phyloP scores from a whole-genome alignment of 305 asterid species.

The Fraxinus ornus region DNA sequence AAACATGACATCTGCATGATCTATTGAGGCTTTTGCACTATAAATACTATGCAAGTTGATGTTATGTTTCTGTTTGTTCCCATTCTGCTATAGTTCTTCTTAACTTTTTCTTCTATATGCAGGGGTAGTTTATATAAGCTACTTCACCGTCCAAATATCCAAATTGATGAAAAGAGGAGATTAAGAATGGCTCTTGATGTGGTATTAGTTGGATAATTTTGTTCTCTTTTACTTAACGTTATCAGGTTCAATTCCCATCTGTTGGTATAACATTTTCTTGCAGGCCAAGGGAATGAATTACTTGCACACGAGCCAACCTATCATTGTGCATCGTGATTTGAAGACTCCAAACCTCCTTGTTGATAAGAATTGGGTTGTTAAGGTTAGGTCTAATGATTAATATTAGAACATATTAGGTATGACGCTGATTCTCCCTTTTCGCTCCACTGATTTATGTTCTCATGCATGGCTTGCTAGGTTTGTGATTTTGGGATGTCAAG shows the following conservation, averaged over 20 bases:
- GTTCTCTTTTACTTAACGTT: conserved; percentile 19
- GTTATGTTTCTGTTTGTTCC: conserved; percentile 2
- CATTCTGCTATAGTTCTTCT: conserved; percentile 21
- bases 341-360: conserved; percentile 96
- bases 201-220: conserved; percentile 47
- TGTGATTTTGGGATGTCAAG: conserved; percentile 97
- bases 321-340: conserved; percentile 89
- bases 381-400: conserved; percentile 44
- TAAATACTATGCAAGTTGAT: neutral
- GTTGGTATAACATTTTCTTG: conserved; percentile 23
- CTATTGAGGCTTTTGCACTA: conserved; percentile 4
- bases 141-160: conserved; percentile 73
- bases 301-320: conserved; percentile 84
- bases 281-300: conserved; percentile 98
- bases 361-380: conserved; percentile 87
- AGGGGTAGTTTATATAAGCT: conserved; percentile 95
- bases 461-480: conserved; percentile 52
- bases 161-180: conserved; percentile 80
- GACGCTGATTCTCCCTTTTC: neutral
- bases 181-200: conserved; percentile 96
- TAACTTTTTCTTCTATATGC: conserved; percentile 34
- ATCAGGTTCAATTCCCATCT: conserved; percentile 26
- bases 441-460: conserved; percentile 16
- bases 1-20: conserved; percentile 13
- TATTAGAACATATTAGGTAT: neutral